Percentiles rank a stretch among this genome's conserved stretches.
These are phyloP conservation scores for Elongisporangium senticosum DNA, from an alignment of 352 stramenopile species.

Conservation along the genomic window DNA sequence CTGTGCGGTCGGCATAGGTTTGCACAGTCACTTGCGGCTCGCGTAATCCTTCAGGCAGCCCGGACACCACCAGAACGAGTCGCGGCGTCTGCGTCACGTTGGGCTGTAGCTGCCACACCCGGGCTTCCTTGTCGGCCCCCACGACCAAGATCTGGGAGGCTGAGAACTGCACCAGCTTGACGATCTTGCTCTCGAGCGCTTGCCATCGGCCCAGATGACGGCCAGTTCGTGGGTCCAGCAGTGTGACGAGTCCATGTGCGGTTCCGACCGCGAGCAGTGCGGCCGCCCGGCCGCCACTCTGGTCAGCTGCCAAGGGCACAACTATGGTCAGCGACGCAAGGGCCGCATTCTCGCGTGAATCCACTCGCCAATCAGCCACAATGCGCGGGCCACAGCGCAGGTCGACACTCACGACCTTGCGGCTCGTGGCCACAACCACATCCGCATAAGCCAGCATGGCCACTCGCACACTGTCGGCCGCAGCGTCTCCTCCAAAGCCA, in stretches of 20 bases:
- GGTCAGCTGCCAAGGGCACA: slow-evolving; percentile 29
- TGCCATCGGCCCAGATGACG: slow-evolving; percentile 44
- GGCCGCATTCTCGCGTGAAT: slow-evolving; percentile 24
- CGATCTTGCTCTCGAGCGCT: slow-evolving; percentile 38
- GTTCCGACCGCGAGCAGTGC: slow-evolving; percentile 38
- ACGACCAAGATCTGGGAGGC: slow-evolving; percentile 53
- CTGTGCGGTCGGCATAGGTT: slow-evolving; percentile 24
- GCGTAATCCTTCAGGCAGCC: slow-evolving; percentile 47
- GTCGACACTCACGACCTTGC: slow-evolving; percentile 46
- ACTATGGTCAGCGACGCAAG: slow-evolving; percentile 9
- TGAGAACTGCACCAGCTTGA: slow-evolving; percentile 53
- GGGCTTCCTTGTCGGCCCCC: slow-evolving; percentile 55
- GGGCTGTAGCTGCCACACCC: slow-evolving; percentile 57
- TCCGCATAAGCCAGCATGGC: slow-evolving; percentile 21
- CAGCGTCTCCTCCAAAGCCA: not conserved
- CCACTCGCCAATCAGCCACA: slow-evolving; percentile 58
- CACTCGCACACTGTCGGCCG: not conserved
- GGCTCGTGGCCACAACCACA: slow-evolving; percentile 43
- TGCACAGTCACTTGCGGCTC: slow-evolving; percentile 50
- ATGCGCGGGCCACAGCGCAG: slow-evolving; percentile 34
- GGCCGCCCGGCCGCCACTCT: slow-evolving; percentile 21
- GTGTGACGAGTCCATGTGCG: slow-evolving; percentile 28
- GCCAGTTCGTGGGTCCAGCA: slow-evolving; percentile 55
- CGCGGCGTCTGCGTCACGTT: slow-evolving; percentile 16
- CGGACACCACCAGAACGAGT: slow-evolving; percentile 39